A percentile compares a stretch with the other conserved stretches of the same genome.
phyloP scores from a whole-genome alignment of 2,329 filamentous ascomycete genomes.

The Didymella keratinophila region DNA sequence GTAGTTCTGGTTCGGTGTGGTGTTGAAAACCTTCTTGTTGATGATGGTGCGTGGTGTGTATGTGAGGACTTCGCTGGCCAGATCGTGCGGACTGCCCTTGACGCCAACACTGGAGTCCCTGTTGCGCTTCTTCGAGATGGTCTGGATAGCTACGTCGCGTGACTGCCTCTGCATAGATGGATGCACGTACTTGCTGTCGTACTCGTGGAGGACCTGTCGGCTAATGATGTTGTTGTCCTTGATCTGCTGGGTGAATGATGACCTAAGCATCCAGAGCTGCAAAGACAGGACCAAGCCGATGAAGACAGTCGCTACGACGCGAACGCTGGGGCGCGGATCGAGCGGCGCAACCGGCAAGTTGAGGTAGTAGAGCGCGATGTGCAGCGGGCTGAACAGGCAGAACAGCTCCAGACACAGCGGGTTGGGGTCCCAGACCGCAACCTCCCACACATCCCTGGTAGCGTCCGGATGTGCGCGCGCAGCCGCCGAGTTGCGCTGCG shows the following conservation, averaged over 20 bases:
- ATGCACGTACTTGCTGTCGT: conserved; percentile 94
- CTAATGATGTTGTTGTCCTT: conserved; percentile 87
- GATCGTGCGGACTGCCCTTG: conserved; percentile 53
- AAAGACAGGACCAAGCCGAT: conserved; percentile 77
- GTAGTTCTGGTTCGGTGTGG: conserved; percentile 85
- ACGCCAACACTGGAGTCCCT: conserved; percentile 49
- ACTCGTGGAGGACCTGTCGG: conserved; percentile 92
- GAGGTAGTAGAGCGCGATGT: conserved; percentile 88
- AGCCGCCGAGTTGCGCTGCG: conserved; percentile 72
- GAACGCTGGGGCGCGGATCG: conserved; percentile 84
- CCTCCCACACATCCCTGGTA: conserved; percentile 89
- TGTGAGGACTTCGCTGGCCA: conserved; percentile 63
- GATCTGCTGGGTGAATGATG: conserved; percentile 79
- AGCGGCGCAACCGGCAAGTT: conserved; percentile 80
- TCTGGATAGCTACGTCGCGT: conserved; percentile 80
- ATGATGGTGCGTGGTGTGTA: conserved; percentile 68
- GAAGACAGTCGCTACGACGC: conserved; percentile 81
- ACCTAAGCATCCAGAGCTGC: conserved; percentile 77
- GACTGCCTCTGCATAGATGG: conserved; percentile 85
- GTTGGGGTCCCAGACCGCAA: conserved; percentile 91
- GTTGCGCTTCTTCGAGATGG: conserved; percentile 54
- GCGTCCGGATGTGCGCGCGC: conserved; percentile 84
- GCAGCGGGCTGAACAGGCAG: conserved; percentile 90
- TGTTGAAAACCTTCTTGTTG: conserved; percentile 78
- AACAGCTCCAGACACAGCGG: conserved; percentile 83